Evolutionary conservation across 23 red algal species (phyloP).

Genomic region (Chondrus crispus): DNA sequence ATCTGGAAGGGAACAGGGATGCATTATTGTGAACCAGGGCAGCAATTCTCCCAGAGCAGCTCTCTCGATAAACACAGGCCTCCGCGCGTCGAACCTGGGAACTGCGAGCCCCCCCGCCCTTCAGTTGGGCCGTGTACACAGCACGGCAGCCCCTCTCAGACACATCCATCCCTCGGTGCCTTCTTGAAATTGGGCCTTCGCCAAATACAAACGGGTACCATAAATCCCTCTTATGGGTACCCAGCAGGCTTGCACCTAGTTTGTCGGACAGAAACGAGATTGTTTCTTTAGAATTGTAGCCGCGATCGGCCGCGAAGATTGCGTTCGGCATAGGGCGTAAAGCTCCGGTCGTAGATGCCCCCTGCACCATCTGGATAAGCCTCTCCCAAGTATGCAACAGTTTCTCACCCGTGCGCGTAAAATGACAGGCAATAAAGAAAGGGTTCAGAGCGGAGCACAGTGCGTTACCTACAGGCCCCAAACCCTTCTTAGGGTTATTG

Average conservation of each 20-base stretch:
- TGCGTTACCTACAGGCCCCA: background rate
- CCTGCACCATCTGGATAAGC: background rate
- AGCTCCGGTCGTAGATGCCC: background rate
- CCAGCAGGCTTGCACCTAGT: background rate
- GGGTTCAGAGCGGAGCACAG: background rate
- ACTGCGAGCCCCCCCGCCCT: background rate
- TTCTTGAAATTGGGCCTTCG: background rate
- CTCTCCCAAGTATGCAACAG: background rate
- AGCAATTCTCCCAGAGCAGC: background rate
- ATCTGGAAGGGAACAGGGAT: background rate
- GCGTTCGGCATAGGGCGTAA: background rate
- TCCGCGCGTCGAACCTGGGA: background rate
- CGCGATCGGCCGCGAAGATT: background rate
- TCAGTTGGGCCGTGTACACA: background rate
- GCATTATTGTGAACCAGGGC: background rate
- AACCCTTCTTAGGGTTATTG: slow-evolving; percentile 4
- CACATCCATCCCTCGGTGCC: slow-evolving; percentile 4
- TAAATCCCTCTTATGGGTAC: background rate
- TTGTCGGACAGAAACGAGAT: background rate
- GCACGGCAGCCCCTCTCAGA: background rate
- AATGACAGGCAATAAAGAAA: background rate
- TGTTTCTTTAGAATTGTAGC: background rate
- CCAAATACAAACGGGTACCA: background rate
- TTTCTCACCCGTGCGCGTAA: background rate
- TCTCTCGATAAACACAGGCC: background rate